Conservation (phyloP, 2,329 filamentous ascomycete genomes). For the Arthrocladium fulminans region DNA sequence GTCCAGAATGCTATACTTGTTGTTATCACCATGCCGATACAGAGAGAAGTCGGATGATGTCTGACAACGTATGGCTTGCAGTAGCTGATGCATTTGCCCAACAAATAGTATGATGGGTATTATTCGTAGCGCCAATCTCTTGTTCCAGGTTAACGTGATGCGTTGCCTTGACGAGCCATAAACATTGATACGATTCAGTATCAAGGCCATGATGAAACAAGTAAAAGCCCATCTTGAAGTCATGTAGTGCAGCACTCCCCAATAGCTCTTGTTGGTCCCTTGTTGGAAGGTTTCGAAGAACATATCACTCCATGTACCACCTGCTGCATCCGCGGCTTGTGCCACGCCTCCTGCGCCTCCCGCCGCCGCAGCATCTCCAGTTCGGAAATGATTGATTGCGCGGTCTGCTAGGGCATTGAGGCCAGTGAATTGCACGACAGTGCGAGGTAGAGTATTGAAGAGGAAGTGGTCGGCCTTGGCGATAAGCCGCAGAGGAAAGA, state of each 20-base stretch:
- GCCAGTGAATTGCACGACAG: slow-evolving; percentile 22
- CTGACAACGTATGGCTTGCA: slow-evolving; percentile 87
- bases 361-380: slow-evolving; percentile 19
- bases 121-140: slow-evolving; percentile 61
- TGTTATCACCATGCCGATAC: slow-evolving; percentile 60
- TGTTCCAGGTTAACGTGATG: slow-evolving; percentile 64
- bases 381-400: slow-evolving; percentile 22
- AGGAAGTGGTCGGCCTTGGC: slow-evolving; percentile 30
- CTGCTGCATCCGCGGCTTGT: slow-evolving; percentile 28
- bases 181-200: slow-evolving; percentile 85
- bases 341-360: slow-evolving; percentile 35
- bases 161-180: slow-evolving; percentile 82
- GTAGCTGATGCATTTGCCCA: slow-evolving; percentile 58
- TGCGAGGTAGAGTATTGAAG: slow-evolving; percentile 29
- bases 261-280: slow-evolving; percentile 55
- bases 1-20: slow-evolving; percentile 57
- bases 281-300: slow-evolving; percentile 38
- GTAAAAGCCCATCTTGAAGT: slow-evolving; percentile 87
- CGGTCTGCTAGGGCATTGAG: slow-evolving; percentile 25
- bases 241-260: slow-evolving; percentile 80
- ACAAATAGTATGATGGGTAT: slow-evolving; percentile 62
- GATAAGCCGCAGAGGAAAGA: slow-evolving; percentile 31
- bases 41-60: slow-evolving; percentile 64
- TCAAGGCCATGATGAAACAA: slow-evolving; percentile 74
- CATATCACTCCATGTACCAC: slow-evolving; percentile 29